Evolutionary conservation across 805 yeast genomes (phyloP), one percentile per base, ranked within the genome.

Genomic region (Starmera pachycereana): DNA sequence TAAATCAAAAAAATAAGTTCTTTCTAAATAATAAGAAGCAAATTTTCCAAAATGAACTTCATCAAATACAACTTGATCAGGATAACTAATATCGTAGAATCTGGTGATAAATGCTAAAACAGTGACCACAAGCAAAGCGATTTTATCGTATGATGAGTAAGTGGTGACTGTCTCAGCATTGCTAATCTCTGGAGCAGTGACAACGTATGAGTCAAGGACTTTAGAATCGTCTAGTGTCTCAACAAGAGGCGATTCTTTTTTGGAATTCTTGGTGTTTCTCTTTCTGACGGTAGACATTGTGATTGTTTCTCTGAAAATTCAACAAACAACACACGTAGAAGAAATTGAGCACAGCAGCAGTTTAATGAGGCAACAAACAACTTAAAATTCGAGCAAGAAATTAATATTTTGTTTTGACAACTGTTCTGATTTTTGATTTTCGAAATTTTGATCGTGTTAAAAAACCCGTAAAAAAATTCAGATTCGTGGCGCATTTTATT

Each of bases 1-100:
- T 39, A 92, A 77, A 63, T 92, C 99, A 55, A 92, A 92, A 61
- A 87, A 92, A 61, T 85, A 92, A 0, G 96, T 82, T 46, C 96
- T 72, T 61, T 90, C 84, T 44, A 90, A 64, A 61, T 90, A 90
- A 62, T 83, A 81, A 2, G 87, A 75, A 8, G 90, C 90, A 58
- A 83, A 83, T 53, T 83, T 83, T 31, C 95, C 95, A 53, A 84
- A 84, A 59, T 84, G 94, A 16, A 82, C 92, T 56, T 84, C 94
- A 62, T 84, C 95, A 51, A 84, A 84, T 3, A 84, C 92, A 42
- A 84, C 94, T 57, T 80, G 81, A 44, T 70, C 68, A 3, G 94
- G 94, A 37, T 63, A 66, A 58, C 78, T 69, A 40, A 84, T 70
- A 43, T 66, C 68, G 47, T 71, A 71, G 58, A 82, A 81, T 54